phyloP scores from a whole-genome alignment of 768 basidiomycete genomes.

The Neoboletus brunneissimus region DNA sequence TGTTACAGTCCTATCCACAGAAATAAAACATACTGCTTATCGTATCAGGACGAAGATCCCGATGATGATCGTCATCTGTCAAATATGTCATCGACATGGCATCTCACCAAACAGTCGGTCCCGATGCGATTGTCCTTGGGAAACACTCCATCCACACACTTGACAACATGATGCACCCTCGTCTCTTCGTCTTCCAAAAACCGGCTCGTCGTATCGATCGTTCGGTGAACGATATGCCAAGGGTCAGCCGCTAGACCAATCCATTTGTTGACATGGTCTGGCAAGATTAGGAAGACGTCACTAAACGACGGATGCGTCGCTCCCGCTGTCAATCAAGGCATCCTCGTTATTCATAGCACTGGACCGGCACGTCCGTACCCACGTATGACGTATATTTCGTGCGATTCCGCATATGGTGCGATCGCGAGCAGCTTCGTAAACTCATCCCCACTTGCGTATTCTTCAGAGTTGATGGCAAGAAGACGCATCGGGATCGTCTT shows the following conservation, averaged over 20 bases:
- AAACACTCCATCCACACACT: slow-evolving; percentile 3
- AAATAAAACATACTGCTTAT: neutral
- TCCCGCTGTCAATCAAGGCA: slow-evolving; percentile 19
- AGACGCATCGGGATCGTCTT: slow-evolving; percentile 29
- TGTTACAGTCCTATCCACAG: neutral
- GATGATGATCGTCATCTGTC: neutral
- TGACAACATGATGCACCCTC: neutral
- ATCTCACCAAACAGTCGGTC: slow-evolving; percentile 6
- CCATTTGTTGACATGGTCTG: slow-evolving; percentile 27
- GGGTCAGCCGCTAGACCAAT: slow-evolving; percentile 22
- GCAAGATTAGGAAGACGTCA: slow-evolving; percentile 36
- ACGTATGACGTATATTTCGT: slow-evolving; percentile 16
- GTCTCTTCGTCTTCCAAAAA: slow-evolving; percentile 16
- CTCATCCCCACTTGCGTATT: slow-evolving; percentile 37
- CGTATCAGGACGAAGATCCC: neutral
- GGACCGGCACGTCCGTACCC: neutral
- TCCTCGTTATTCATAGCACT: neutral
- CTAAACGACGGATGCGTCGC: slow-evolving; percentile 35
- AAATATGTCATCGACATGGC: neutral
- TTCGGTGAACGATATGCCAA: slow-evolving; percentile 15
- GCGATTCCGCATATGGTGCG: slow-evolving; percentile 11
- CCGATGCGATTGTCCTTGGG: slow-evolving; percentile 5
- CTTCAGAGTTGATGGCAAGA: slow-evolving; percentile 42
- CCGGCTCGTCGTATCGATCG: slow-evolving; percentile 20
- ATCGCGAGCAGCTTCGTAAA: slow-evolving; percentile 34